These are phyloP conservation scores for Cutaneotrichosporon spelunceum DNA, from an alignment of 1,284 basidiomycete genomes.

Conservation along the genomic window DNA sequence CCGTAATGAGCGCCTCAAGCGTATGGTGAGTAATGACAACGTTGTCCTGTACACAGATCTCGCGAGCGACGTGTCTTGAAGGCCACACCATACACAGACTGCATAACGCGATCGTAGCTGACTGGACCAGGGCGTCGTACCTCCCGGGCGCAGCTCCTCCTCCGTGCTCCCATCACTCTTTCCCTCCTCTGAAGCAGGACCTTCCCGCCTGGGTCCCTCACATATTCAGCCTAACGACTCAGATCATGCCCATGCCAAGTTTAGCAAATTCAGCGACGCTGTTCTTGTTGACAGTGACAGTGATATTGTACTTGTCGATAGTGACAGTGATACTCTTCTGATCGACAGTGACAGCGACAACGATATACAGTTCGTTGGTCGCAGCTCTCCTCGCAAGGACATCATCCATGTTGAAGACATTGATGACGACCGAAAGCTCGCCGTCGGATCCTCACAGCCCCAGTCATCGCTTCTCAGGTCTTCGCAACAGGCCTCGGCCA, in stretches of 20 bases:
- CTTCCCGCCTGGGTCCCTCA: not conserved
- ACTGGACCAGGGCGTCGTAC: not conserved
- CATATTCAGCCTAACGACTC: not conserved
- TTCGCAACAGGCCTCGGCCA: not conserved
- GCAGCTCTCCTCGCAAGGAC: conserved; percentile 2
- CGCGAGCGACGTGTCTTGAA: conserved; percentile 1
- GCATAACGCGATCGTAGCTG: not conserved
- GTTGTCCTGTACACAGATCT: not conserved
- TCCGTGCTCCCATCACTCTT: not conserved
- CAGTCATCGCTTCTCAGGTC: not conserved
- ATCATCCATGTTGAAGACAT: conserved; percentile 10
- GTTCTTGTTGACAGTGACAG: too few species aligned
- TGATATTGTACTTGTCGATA: too few species aligned
- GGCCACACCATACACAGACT: not conserved
- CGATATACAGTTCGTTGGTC: conserved; percentile 10
- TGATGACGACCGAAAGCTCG: not conserved
- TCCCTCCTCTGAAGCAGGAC: not conserved
- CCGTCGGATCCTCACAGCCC: not conserved
- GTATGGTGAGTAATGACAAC: not conserved
- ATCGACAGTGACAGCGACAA: conserved; percentile 18
- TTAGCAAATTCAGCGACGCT: too few species aligned
- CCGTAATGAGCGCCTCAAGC: conserved; percentile 14
- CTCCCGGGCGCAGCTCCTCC: not conserved
- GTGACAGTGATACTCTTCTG: not conserved
- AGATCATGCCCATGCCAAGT: too few species aligned